Evolutionary conservation across 345 rosid genomes (phyloP).

Genomic region (Populus ilicifolia): DNA sequence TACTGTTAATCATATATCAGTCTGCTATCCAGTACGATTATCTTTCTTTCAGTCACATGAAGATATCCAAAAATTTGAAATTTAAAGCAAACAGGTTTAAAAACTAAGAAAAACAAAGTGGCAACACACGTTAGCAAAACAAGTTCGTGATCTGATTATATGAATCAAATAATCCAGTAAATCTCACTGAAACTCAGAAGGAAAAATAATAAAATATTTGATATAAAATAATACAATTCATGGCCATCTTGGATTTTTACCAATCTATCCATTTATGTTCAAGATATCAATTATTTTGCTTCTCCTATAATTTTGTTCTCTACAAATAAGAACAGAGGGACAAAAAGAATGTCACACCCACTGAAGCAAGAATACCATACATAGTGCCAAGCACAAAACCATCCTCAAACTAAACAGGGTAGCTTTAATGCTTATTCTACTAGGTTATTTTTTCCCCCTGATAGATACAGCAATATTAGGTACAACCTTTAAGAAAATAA

Average conservation of each 20-base stretch:
- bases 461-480: neutral
- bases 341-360: neutral
- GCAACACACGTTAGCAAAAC: neutral
- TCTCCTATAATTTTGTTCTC: neutral
- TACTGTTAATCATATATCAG: neutral
- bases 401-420: neutral
- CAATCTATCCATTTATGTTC: neutral
- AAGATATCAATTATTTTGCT: neutral
- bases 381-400: neutral
- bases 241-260: neutral
- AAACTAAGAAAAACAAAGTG: neutral
- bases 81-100: neutral
- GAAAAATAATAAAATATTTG: neutral
- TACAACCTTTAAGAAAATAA: neutral
- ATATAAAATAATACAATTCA: neutral
- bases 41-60: neutral
- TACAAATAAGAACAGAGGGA: neutral
- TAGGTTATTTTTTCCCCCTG: neutral
- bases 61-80: neutral
- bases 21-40: neutral
- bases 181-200: neutral
- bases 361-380: neutral
- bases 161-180: neutral
- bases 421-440: neutral
- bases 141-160: neutral